Base-by-base conservation (phyloP, 2,329 filamentous ascomycete species). In the Bimuria novae-zelandiae region DNA sequence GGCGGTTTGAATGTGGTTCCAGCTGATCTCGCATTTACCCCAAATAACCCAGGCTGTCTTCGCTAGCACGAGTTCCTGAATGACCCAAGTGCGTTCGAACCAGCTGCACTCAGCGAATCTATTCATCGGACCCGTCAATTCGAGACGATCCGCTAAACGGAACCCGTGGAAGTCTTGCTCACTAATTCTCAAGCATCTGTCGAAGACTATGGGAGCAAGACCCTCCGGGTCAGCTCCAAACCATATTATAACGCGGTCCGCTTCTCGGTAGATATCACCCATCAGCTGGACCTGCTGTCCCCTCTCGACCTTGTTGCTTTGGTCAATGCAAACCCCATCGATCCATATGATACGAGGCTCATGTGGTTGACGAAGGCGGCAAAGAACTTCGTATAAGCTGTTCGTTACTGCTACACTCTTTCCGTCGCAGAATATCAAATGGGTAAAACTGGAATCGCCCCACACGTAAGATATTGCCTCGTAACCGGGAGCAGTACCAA, bases 391-490 rank as follows among this genome's bases (percentile, higher is more conserved):
- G 19, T 22, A 22, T 8, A 62, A 50, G 43, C 55, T 59, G 1
- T 17, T 22, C 7, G 57, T 56, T 29, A 62, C 39, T 10, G 29
- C 16, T 2, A 55, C 21, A 4, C 11, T 8, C 14, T 14, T 17
- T 17, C 19, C 35, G 16, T 52, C 48, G n/a, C 55, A 52, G 4
- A 41, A 17, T 22, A 59, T 57, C 5, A 37, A 21, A 7, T 19
- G 30, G n/a, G 53, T 52, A 19, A 35, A 22, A 6, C 23, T 46
- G 7, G 51, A 47, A 27, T 57, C 47, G n/a, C 56, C 58, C 56
- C 60, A 62, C 8, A 57, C 56, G 32, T 62, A 62, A 2, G 60
- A 62, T 7, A 62, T 44, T 6, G 60, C 57, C 47, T 53, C 35
- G 35, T 57, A 62, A 11, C 4, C 17, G 21, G 36, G 36, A 8